Base-by-base conservation (phyloP, 768 basidiomycete genomes). In the Lyophyllum decastes region DNA sequence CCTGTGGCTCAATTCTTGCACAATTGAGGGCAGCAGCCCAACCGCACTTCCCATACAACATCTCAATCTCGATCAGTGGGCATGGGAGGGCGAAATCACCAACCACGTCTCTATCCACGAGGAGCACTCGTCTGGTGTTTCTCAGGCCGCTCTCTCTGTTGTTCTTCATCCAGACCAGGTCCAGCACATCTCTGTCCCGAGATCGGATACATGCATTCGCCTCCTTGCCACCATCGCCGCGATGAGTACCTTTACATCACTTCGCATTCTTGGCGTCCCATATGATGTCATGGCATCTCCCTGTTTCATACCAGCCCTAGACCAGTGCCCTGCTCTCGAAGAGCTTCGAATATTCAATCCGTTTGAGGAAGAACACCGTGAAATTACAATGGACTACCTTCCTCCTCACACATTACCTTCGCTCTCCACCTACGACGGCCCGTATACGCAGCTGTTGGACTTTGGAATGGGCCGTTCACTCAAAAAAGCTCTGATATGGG, bases 31-130 rank as follows among this genome's bases (percentile, higher is more conserved):
- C 19, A 35, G 50, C 0, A 30, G 54, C 14, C 24, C 43, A 12
- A 48, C 57, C 3, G 60, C 62, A 2, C 60, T 70, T 16, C 50
- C 46, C 12, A 55, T 75, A 46, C 47, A 43, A 10, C 64, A 69
- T 38, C 66, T 75, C 16, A 72, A 73, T 55, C 55, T 75, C 21
- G 74, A 75, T 54, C 72, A 75, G 26, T 75, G 72, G 72, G 71
- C 72, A 27, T 75, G 74, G 74, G 68, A 72, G 52, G 74, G 72
- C 8, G 62, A 64, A 19, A 53, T 65, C 47, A 72, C 74, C 4
- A 70, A 73, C 34, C 69, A 71, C 46, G 69, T 72, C 16, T 73
- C 72, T 10, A 66, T 73, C 14, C 71, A 73, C 55, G 74, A 75
- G 57, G 69, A 70, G 47, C 62, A 65, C 17, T 58, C 61, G 2